A percentile compares a stretch with the other conserved stretches of the same genome.
phyloP scores from a whole-genome alignment of 371 early-diverging fungal species.

The Parasitella parasitica region DNA sequence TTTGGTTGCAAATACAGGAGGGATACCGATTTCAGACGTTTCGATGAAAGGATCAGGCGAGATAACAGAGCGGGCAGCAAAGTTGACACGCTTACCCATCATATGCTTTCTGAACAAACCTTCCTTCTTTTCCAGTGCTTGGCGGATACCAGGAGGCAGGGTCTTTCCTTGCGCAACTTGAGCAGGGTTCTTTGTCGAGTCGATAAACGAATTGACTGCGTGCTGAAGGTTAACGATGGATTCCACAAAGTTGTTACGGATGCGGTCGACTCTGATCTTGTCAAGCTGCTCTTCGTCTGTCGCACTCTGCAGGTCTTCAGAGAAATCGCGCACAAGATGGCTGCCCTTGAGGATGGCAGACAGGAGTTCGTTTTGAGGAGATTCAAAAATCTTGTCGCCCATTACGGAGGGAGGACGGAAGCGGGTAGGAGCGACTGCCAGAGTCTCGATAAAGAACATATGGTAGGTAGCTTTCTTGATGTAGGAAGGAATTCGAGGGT shows the following conservation, averaged over 20 bases:
- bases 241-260: conserved; percentile 60
- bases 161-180: conserved; percentile 53
- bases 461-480: conserved; percentile 56
- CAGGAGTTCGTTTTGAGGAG: conserved; percentile 91
- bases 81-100: conserved; percentile 99
- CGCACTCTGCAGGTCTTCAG: conserved; percentile 38
- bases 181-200: conserved; percentile 82
- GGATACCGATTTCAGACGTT: conserved; percentile 98
- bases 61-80: conserved; percentile 99
- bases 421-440: conserved; percentile 95
- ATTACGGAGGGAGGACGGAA: conserved; percentile 95
- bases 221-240: conserved; percentile 87
- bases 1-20: conserved; percentile 96
- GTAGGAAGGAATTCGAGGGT: conserved; percentile 50
- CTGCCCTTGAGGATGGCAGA: conserved; percentile 84
- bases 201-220: conserved; percentile 90
- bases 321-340: conserved; percentile 65
- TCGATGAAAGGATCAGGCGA: conserved; percentile 99
- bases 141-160: conserved; percentile 89
- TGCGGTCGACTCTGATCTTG: conserved; percentile 40
- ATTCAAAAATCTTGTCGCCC: conserved; percentile 90
- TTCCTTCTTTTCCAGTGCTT: conserved; percentile 99
- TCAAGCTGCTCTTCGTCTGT: conserved; percentile 37
- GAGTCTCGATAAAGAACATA: conserved; percentile 94
- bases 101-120: conserved; percentile 99